A percentile compares a stretch with the other conserved stretches of the same genome.
Conservation (phyloP, 2,329 filamentous ascomycete genomes). For the Penicillium sp. region DNA sequence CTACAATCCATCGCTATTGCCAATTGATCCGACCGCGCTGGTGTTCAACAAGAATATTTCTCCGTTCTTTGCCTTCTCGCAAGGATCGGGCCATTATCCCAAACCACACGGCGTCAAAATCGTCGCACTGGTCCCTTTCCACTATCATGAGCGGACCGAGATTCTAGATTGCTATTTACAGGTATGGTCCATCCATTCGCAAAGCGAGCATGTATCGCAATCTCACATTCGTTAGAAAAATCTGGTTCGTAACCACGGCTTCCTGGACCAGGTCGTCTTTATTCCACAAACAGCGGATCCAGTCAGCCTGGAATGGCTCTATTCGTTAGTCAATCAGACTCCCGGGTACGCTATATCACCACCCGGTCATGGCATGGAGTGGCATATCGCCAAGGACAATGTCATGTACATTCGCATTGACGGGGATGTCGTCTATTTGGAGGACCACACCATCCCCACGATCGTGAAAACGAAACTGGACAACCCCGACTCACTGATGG, state of each 20-base stretch:
- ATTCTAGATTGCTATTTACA: constrained; percentile 46
- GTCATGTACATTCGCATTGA: constrained; percentile 46
- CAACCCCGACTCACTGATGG: constrained; percentile 51
- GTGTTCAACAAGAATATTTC: constrained; percentile 22
- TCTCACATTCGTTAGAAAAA: constrained; percentile 32
- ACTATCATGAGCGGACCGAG: constrained; percentile 30
- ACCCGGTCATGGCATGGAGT: constrained; percentile 10
- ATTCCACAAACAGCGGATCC: constrained; percentile 39
- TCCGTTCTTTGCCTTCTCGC: constrained; percentile 34
- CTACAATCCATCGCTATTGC: constrained; percentile 19
- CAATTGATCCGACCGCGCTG: constrained; percentile 18
- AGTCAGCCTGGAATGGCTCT: constrained; percentile 38
- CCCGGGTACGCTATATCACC: constrained; percentile 29
- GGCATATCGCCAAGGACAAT: constrained; percentile 20
- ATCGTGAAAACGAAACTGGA: constrained; percentile 54
- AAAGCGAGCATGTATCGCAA: too few species aligned
- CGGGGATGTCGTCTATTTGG: constrained; percentile 44
- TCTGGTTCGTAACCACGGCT: constrained; percentile 39
- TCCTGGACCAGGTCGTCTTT: constrained; percentile 45
- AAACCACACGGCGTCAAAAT: constrained; percentile 40
- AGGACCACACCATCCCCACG: constrained; percentile 51
- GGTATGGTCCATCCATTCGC: constrained; percentile 16
- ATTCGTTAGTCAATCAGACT: constrained; percentile 29
- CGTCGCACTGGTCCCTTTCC: constrained; percentile 42
- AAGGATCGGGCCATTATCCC: constrained; percentile 22